Evolutionary conservation across 495 filamentous ascomycete genomes (phyloP).

Genomic region (Aspergillus heteromorphus): DNA sequence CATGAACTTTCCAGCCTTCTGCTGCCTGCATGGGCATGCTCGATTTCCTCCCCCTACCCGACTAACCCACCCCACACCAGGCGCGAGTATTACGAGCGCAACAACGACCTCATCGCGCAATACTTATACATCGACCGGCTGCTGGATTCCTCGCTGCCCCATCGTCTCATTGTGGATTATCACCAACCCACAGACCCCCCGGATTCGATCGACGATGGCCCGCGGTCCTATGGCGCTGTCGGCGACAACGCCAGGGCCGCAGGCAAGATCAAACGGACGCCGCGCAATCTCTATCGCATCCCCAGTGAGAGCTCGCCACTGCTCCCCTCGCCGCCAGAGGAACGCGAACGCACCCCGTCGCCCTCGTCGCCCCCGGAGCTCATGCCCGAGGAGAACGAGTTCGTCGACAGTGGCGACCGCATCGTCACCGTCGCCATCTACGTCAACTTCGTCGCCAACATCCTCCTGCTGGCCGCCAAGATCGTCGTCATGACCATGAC

Average conservation of each 20-base stretch:
- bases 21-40: too few relatives aligned
- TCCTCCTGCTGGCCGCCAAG: conserved; percentile 71
- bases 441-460: conserved; percentile 80
- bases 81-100: conserved; percentile 77
- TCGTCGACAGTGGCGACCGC: conserved; percentile 56
- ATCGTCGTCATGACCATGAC: conserved; percentile 73
- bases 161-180: conserved; percentile 84
- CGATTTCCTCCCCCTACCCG: too few relatives aligned
- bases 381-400: conserved; percentile 43
- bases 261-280: conserved; percentile 66
- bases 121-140: conserved; percentile 91
- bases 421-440: conserved; percentile 78
- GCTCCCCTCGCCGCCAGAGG: conserved; percentile 32
- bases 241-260: conserved; percentile 8
- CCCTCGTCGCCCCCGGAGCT: conserved; percentile 25
- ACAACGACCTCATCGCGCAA: conserved; percentile 75
- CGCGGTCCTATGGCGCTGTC: conserved; percentile 8
- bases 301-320: conserved; percentile 65
- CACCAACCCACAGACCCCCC: conserved; percentile 22
- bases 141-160: conserved; percentile 81
- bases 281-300: conserved; percentile 73
- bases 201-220: conserved; percentile 9
- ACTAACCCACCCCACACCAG: conserved; percentile 8
- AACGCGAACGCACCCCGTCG: too few relatives aligned
- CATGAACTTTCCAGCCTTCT: not conserved